Evolutionary conservation across 352 stramenopile genomes (phyloP).

Genomic region (Globisporangium spinosum): DNA sequence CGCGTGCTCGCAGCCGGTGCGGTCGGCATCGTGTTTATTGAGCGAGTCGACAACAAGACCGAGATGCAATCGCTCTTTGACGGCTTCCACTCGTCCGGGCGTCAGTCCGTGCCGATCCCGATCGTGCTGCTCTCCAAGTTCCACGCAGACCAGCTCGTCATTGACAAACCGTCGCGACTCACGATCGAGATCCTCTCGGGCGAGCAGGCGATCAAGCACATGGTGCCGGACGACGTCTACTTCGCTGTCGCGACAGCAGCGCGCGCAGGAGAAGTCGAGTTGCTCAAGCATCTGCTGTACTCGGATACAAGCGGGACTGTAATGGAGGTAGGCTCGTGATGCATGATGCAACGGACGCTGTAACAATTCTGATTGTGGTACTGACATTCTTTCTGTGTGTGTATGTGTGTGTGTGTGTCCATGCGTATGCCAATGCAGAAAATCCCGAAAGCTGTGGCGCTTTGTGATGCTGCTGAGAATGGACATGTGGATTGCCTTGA

Average conservation of each 20-base stretch:
- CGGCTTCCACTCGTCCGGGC: slow-evolving; percentile 82
- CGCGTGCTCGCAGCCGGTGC: slow-evolving; percentile 60
- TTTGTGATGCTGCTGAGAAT: slow-evolving; percentile 81
- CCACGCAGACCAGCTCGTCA: slow-evolving; percentile 69
- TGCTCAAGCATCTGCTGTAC: slow-evolving; percentile 72
- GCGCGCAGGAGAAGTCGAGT: slow-evolving; percentile 63
- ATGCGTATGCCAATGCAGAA: slow-evolving; percentile 29
- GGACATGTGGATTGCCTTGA: slow-evolving; percentile 83
- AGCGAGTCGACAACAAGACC: slow-evolving; percentile 48
- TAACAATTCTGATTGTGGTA: neutral
- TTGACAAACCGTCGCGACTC: slow-evolving; percentile 47
- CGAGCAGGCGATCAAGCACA: slow-evolving; percentile 60
- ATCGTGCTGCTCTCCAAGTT: slow-evolving; percentile 79
- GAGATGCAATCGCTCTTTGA: slow-evolving; percentile 79
- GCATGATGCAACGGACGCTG: neutral
- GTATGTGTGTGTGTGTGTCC: neutral
- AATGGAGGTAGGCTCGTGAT: slow-evolving; percentile 35
- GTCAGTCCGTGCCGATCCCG: slow-evolving; percentile 65
- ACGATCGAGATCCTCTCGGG: slow-evolving; percentile 69
- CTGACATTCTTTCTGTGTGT: neutral
- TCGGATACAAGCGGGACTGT: slow-evolving; percentile 59
- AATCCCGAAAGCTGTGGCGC: slow-evolving; percentile 67
- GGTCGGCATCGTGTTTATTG: slow-evolving; percentile 74
- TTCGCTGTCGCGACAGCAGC: slow-evolving; percentile 70
- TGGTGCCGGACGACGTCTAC: slow-evolving; percentile 70